phyloP scores from a whole-genome alignment of 106 monocot species.

The Triglochin maritima region DNA sequence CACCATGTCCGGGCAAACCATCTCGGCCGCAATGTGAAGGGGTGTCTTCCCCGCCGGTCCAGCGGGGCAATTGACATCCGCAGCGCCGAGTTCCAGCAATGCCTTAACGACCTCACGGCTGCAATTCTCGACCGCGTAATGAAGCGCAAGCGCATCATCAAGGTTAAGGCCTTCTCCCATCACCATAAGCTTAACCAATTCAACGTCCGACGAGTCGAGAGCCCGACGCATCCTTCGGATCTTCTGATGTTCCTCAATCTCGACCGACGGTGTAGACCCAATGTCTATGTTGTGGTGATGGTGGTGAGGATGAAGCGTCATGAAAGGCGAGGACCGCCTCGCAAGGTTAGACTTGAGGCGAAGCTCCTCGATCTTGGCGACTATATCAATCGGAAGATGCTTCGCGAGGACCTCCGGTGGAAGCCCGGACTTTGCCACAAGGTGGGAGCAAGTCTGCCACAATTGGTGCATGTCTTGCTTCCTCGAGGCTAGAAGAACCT shows the following conservation, averaged over 20 bases:
- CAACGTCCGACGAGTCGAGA: constrained; percentile 84
- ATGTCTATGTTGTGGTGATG: constrained; percentile 22
- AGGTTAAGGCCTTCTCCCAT: constrained; percentile 96
- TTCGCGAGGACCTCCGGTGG: constrained; percentile 91
- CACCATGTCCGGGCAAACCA: constrained; percentile 92
- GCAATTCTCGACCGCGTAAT: constrained; percentile 89
- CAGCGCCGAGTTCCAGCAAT: constrained; percentile 83
- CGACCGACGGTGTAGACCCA: constrained; percentile 10
- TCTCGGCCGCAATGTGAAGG: constrained; percentile 82
- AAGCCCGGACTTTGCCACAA: constrained; percentile 91
- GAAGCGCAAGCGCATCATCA: constrained; percentile 79
- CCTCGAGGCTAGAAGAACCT: constrained; percentile 70
- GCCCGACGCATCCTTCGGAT: constrained; percentile 96
- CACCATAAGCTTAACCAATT: constrained; percentile 95
- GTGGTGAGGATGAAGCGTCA: constrained; percentile 8
- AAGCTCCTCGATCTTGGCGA: constrained; percentile 77
- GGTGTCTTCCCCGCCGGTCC: constrained; percentile 79
- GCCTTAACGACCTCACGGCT: constrained; percentile 92
- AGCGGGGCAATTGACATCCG: constrained; percentile 77
- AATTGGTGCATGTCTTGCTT: constrained; percentile 94
- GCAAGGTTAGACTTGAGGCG: constrained; percentile 68
- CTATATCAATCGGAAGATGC: constrained; percentile 79
- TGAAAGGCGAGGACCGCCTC: constrained; percentile 26
- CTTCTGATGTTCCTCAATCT: constrained; percentile 69
- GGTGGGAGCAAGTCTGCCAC: constrained; percentile 78